These are phyloP conservation scores for Malus orientalis DNA, from an alignment of 306 rosid genomes.

Conservation along the genomic window DNA sequence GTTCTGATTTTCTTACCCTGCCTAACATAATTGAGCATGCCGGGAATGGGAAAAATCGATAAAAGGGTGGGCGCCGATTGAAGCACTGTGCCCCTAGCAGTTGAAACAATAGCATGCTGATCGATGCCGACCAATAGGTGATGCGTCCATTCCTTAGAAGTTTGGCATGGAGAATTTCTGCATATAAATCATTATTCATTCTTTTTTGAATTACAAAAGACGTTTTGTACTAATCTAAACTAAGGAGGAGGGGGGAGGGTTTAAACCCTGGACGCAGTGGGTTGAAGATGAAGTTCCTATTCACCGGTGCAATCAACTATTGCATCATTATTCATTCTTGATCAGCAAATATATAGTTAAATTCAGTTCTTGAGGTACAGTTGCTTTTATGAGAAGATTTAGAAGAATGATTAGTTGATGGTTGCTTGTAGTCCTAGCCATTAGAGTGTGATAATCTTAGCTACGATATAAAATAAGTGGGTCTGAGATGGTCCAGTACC, in stretches of 20 bases:
- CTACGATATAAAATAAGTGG: slow-evolving; percentile 37
- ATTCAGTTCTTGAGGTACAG: not conserved
- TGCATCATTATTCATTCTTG: not conserved
- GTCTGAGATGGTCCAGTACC: slow-evolving; percentile 44
- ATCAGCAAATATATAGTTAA: not conserved
- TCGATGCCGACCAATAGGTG: not conserved
- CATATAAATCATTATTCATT: no score
- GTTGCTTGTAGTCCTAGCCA: slow-evolving; percentile 35
- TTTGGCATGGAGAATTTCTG: no score
- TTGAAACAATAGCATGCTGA: not conserved
- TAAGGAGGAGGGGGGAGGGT: no score
- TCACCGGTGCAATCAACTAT: no score
- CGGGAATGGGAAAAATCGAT: not conserved
- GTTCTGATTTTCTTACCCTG: no score
- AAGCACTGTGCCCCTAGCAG: not conserved
- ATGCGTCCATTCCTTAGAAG: not conserved
- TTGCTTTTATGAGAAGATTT: slow-evolving; percentile 25
- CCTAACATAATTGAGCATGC: not conserved
- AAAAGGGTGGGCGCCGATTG: not conserved
- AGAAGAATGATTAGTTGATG: slow-evolving; percentile 22
- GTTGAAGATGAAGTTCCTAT: no score
- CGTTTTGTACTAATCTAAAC: no score
- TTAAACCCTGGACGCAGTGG: no score
- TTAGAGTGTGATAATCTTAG: slow-evolving; percentile 23
- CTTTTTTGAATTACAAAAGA: no score